Evolutionary conservation across 805 yeast species (phyloP).

Genomic region (Komagataella mondaviorum): DNA sequence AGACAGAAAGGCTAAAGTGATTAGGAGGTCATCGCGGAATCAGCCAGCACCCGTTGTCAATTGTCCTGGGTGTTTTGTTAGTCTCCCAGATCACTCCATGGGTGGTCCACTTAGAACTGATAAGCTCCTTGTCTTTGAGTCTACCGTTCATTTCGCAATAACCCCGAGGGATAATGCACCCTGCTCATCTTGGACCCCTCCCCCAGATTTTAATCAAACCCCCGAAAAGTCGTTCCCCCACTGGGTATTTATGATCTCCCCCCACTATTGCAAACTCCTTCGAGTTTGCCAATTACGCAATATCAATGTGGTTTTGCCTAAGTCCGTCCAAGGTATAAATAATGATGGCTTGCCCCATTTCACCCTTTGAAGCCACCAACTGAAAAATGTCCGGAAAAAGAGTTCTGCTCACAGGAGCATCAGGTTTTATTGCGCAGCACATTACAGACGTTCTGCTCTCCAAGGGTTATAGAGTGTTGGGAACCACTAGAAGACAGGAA

Average conservation of each 20-base stretch:
- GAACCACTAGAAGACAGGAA: constrained; percentile 31
- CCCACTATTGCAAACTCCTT: not conserved
- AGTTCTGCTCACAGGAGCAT: constrained; percentile 28
- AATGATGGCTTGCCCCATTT: not conserved
- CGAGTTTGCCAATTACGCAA: not conserved
- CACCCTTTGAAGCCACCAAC: not conserved
- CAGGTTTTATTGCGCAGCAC: constrained; percentile 41
- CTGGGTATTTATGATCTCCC: not conserved
- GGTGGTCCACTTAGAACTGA: too few species aligned
- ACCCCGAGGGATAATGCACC: too few species aligned
- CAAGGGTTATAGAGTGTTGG: constrained; percentile 31
- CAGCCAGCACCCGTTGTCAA: too few species aligned
- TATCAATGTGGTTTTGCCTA: not conserved
- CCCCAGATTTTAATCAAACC: not conserved
- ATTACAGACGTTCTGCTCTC: constrained; percentile 25
- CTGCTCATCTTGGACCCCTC: not conserved
- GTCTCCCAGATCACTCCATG: too few species aligned
- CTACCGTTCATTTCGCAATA: too few species aligned
- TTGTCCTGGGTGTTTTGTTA: too few species aligned
- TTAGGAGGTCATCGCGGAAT: not conserved
- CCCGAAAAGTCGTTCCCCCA: not conserved
- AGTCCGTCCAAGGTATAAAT: not conserved
- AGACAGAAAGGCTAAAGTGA: not conserved
- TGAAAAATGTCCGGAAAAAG: not conserved
- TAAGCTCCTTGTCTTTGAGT: too few species aligned